phyloP scores from a whole-genome alignment of 768 basidiomycete genomes.

The Amanita molliuscula region DNA sequence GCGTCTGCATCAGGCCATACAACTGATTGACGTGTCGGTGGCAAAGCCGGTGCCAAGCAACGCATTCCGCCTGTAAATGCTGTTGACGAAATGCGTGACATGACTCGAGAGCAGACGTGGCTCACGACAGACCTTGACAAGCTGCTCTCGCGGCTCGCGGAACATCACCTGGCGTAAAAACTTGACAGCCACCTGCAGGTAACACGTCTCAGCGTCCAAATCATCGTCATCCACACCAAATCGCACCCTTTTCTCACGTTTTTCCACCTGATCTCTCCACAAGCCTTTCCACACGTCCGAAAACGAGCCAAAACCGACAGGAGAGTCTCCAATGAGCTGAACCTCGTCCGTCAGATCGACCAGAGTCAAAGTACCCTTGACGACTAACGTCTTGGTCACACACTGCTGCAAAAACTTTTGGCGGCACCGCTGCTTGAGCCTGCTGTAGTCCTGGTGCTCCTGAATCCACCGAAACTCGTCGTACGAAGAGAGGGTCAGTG shows the following conservation, averaged over 20 bases:
- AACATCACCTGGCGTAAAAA: conserved; percentile 43
- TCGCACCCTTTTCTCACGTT: conserved; percentile 21
- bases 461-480: conserved; percentile 27
- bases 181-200: conserved; percentile 51
- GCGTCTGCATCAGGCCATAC: conserved; percentile 42
- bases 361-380: conserved; percentile 39
- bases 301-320: conserved; percentile 45
- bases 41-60: conserved; percentile 47
- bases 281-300: conserved; percentile 53
- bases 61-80: conserved; percentile 47
- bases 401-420: conserved; percentile 45
- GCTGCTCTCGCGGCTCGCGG: conserved; percentile 38
- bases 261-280: conserved; percentile 40
- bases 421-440: conserved; percentile 45
- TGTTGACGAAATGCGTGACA: conserved; percentile 12
- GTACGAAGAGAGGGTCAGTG: conserved; percentile 27
- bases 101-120: background rate
- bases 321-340: conserved; percentile 30
- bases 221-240: background rate
- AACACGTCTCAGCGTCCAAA: background rate
- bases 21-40: conserved; percentile 47
- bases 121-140: conserved; percentile 24
- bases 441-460: conserved; percentile 43
- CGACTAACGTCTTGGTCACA: conserved; percentile 45
- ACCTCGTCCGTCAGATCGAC: conserved; percentile 51